Percentiles rank a stretch among this genome's conserved stretches.
phyloP scores from a whole-genome alignment of 805 yeast genomes.

The Candida silvatica region DNA sequence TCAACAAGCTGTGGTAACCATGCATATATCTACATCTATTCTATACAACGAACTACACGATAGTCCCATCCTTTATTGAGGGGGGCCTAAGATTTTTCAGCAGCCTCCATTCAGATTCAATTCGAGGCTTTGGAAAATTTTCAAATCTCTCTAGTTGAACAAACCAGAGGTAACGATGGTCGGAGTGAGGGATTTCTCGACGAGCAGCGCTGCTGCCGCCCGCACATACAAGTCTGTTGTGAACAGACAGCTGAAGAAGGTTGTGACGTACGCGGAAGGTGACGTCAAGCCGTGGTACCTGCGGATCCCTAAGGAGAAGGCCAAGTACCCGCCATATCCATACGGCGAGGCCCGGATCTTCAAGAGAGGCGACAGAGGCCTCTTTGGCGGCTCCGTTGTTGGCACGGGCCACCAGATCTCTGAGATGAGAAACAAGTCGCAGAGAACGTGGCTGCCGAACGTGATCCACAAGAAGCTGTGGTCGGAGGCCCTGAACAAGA shows the following conservation, averaged over 20 bases:
- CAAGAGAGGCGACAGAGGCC: slow-evolving; percentile 81
- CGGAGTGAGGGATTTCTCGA: too few relatives aligned
- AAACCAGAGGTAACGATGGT: too few relatives aligned
- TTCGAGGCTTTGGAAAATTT: too few relatives aligned
- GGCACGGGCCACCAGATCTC: slow-evolving; percentile 72
- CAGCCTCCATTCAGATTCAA: too few relatives aligned
- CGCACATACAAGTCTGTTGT: slow-evolving; percentile 34
- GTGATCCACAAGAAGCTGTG: slow-evolving; percentile 67
- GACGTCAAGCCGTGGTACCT: slow-evolving; percentile 36
- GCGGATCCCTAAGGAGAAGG: slow-evolving; percentile 33
- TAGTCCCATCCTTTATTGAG: too few relatives aligned
- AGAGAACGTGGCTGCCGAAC: slow-evolving; percentile 76
- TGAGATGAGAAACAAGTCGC: slow-evolving; percentile 63
- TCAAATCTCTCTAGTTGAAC: too few relatives aligned
- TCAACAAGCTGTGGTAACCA: too few relatives aligned
- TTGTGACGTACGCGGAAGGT: slow-evolving; percentile 41
- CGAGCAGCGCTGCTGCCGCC: slow-evolving; percentile 11
- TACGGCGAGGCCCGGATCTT: slow-evolving; percentile 72
- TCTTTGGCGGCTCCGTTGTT: slow-evolving; percentile 83
- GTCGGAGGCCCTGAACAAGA: slow-evolving; percentile 67
- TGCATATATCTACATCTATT: too few relatives aligned
- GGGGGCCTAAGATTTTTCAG: too few relatives aligned
- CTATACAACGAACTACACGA: too few relatives aligned
- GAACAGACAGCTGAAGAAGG: slow-evolving; percentile 34
- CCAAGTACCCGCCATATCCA: slow-evolving; percentile 55